Conservation (phyloP, 768 basidiomycete genomes). For the Astraeus odoratus region DNA sequence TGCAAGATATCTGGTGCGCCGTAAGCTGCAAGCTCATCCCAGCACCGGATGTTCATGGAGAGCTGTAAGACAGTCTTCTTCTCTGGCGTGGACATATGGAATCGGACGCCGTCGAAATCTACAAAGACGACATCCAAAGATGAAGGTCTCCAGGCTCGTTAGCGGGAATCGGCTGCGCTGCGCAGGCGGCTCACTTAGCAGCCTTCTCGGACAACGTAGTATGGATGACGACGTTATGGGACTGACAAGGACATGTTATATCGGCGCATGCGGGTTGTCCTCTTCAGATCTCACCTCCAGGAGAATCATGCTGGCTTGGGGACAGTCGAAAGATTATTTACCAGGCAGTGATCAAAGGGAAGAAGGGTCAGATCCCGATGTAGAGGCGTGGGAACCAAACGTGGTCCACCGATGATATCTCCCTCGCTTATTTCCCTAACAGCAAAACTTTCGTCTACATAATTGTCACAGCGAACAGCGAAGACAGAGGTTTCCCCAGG, state of each 20-base stretch:
- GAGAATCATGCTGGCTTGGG: slow-evolving; percentile 62
- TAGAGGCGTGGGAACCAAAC: slow-evolving; percentile 29
- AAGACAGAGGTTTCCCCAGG: slow-evolving; percentile 9
- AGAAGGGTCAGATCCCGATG: slow-evolving; percentile 6
- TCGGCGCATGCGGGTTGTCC: neutral
- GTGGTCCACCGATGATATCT: slow-evolving; percentile 7
- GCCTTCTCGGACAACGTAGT: slow-evolving; percentile 84
- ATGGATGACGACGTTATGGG: slow-evolving; percentile 91
- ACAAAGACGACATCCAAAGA: slow-evolving; percentile 94
- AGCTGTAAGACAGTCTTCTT: slow-evolving; percentile 77
- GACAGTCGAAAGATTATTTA: neutral
- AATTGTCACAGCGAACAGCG: slow-evolving; percentile 1
- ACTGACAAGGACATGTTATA: slow-evolving; percentile 35
- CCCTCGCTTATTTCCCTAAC: slow-evolving; percentile 18
- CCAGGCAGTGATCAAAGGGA: neutral
- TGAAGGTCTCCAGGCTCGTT: slow-evolving; percentile 57
- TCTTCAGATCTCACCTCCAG: slow-evolving; percentile 53
- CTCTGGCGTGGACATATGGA: slow-evolving; percentile 84
- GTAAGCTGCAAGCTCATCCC: slow-evolving; percentile 85
- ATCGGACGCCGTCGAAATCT: slow-evolving; percentile 95
- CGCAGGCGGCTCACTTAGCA: slow-evolving; percentile 51
- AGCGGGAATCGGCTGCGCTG: slow-evolving; percentile 5
- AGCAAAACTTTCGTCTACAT: slow-evolving; percentile 12
- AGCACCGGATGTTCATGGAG: slow-evolving; percentile 97
- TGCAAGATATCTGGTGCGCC: slow-evolving; percentile 76